phyloP scores from a whole-genome alignment of 768 basidiomycete genomes.

The Calvatia gigantea region DNA sequence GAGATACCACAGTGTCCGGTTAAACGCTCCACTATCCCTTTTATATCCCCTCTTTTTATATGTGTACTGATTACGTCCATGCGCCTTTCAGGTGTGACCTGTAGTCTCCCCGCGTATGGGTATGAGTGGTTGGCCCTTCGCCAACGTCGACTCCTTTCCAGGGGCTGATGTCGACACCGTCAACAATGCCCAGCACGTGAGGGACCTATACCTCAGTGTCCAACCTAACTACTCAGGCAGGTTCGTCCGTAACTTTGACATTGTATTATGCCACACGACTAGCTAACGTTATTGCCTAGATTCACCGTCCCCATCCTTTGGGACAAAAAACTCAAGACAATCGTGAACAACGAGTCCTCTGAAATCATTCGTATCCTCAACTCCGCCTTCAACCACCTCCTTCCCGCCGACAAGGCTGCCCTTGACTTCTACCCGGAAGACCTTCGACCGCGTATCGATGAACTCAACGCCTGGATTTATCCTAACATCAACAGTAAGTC shows the following conservation, averaged over 20 bases:
- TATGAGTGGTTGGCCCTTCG: slow-evolving; percentile 83
- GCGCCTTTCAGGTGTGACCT: slow-evolving; percentile 55
- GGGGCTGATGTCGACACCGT: slow-evolving; percentile 76
- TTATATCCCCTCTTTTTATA: not conserved
- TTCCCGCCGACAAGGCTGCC: slow-evolving; percentile 61
- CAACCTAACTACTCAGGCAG: slow-evolving; percentile 70
- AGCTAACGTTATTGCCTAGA: slow-evolving; percentile 25
- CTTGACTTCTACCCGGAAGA: slow-evolving; percentile 78
- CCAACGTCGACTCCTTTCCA: slow-evolving; percentile 61
- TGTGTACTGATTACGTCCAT: slow-evolving; percentile 8
- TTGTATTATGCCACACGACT: not conserved
- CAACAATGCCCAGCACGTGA: slow-evolving; percentile 65
- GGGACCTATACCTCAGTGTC: slow-evolving; percentile 80
- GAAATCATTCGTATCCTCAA: slow-evolving; percentile 97
- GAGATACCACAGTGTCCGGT: not conserved
- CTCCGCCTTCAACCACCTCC: slow-evolving; percentile 69
- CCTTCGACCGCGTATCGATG: slow-evolving; percentile 75
- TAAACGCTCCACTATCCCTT: not conserved
- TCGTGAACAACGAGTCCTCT: slow-evolving; percentile 94
- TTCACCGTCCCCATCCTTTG: slow-evolving; percentile 91
- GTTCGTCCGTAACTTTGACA: slow-evolving; percentile 27
- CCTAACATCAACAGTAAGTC: slow-evolving; percentile 76
- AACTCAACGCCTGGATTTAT: slow-evolving; percentile 83
- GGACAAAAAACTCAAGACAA: slow-evolving; percentile 84
- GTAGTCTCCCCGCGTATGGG: slow-evolving; percentile 88